A percentile compares a stretch with the other conserved stretches of the same genome.
Conservation (phyloP, 176 grass and related monocot genomes). For the Puya raimondii region DNA sequence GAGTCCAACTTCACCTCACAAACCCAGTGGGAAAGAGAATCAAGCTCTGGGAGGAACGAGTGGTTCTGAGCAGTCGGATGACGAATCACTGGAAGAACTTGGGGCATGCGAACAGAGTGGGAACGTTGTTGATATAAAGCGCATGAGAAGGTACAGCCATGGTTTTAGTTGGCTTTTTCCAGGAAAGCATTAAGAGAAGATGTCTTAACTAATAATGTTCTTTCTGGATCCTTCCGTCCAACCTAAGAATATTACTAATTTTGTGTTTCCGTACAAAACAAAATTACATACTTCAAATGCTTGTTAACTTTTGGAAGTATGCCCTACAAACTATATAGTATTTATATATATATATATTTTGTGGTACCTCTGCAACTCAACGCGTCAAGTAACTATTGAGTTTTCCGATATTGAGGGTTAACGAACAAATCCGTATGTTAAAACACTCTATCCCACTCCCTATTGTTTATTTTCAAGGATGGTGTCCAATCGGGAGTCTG, state of each 20-base stretch:
- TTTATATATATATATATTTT: too few species aligned
- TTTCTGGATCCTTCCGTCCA: not conserved
- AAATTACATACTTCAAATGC: not conserved
- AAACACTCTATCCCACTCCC: too few species aligned
- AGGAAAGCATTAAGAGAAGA: too few species aligned
- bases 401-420: too few species aligned
- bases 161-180: too few species aligned
- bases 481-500: constrained; percentile 95
- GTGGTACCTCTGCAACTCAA: too few species aligned
- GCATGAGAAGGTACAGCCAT: constrained; percentile 57
- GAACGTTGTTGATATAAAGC: constrained; percentile 44
- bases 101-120: constrained; percentile 59
- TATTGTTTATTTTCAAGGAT: constrained; percentile 39
- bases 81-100: constrained; percentile 50
- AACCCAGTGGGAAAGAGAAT: constrained; percentile 52
- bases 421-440: too few species aligned
- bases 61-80: constrained; percentile 67
- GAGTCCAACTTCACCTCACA: constrained; percentile 69
- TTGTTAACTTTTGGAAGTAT: not conserved
- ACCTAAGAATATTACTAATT: too few species aligned
- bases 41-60: constrained; percentile 56
- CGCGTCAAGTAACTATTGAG: too few species aligned
- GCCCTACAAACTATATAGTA: too few species aligned
- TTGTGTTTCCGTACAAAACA: too few species aligned
- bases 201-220: not conserved